These are phyloP conservation scores for Penicillium fuscoglaucum DNA, from an alignment of 2,329 filamentous ascomycete species.

Conservation along the genomic window DNA sequence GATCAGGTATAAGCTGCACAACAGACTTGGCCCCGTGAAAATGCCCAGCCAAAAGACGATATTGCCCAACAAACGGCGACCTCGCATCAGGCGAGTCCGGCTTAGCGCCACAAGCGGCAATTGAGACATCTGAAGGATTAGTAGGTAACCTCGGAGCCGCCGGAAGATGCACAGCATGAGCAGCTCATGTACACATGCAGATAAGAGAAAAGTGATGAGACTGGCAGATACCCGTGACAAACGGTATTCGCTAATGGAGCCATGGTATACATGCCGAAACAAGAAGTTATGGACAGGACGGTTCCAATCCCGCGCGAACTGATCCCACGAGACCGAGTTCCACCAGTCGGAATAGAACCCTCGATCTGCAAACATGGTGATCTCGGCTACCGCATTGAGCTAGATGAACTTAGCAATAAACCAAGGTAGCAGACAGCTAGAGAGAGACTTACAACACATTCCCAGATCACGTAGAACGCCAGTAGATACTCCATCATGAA, in stretches of 20 bases:
- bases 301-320: conserved; percentile 81
- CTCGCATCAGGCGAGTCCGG: conserved; percentile 64
- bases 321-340: conserved; percentile 56
- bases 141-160: conserved; percentile 21
- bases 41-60: conserved; percentile 76
- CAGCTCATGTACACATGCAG: conserved; percentile 70
- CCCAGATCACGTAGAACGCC: conserved; percentile 81
- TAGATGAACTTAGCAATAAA: conserved; percentile 6
- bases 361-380: conserved; percentile 74
- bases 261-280: conserved; percentile 76
- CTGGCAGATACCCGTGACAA: conserved; percentile 70
- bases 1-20: conserved; percentile 51
- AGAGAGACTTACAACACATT: conserved; percentile 51
- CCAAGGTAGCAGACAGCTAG: not conserved
- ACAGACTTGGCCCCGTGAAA: conserved; percentile 71
- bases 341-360: conserved; percentile 60
- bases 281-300: conserved; percentile 77
- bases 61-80: conserved; percentile 66
- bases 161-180: conserved; percentile 79
- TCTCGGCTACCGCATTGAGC: conserved; percentile 73
- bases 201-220: conserved; percentile 72
- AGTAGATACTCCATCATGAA: conserved; percentile 77
- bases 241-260: conserved; percentile 70
- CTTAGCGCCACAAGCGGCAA: conserved; percentile 68
- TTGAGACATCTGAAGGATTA: conserved; percentile 70